Conservation (phyloP, 2,329 filamentous ascomycete species). For the Didymellaceae sp. region DNA sequence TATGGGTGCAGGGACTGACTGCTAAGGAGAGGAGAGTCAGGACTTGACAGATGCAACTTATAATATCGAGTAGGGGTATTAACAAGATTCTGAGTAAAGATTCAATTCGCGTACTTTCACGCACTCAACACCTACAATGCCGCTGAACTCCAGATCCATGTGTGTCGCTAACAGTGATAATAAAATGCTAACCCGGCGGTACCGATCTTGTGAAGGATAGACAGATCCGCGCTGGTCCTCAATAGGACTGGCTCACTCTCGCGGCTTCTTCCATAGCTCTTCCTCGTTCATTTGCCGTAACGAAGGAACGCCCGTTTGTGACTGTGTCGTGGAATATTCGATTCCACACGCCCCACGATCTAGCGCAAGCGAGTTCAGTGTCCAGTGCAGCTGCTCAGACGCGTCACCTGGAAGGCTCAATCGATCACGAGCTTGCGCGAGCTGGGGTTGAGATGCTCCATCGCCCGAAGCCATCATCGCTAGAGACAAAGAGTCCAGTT, state of each 20-base stretch:
- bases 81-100: background rate
- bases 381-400: conserved; percentile 47
- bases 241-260: conserved; percentile 9
- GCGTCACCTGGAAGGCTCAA: conserved; percentile 39
- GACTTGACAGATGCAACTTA: too few species aligned
- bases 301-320: conserved; percentile 17
- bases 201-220: background rate
- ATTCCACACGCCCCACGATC: conserved; percentile 44
- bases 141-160: conserved; percentile 14
- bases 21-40: too few species aligned
- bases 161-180: conserved; percentile 14
- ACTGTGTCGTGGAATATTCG: conserved; percentile 33
- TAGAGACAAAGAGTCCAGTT: conserved; percentile 42
- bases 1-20: too few species aligned
- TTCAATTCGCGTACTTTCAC: conserved; percentile 5
- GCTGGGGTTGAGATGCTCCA: conserved; percentile 10
- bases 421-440: conserved; percentile 25
- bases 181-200: background rate
- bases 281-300: conserved; percentile 26
- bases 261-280: conserved; percentile 37
- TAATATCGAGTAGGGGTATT: too few species aligned
- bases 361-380: conserved; percentile 39
- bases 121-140: conserved; percentile 11
- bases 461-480: conserved; percentile 36
- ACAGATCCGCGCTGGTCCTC: background rate